Percentiles rank a stretch among this genome's conserved stretches.
phyloP scores from a whole-genome alignment of 192 early-diverging fungal genomes.

The Umbelopsis vinacea region DNA sequence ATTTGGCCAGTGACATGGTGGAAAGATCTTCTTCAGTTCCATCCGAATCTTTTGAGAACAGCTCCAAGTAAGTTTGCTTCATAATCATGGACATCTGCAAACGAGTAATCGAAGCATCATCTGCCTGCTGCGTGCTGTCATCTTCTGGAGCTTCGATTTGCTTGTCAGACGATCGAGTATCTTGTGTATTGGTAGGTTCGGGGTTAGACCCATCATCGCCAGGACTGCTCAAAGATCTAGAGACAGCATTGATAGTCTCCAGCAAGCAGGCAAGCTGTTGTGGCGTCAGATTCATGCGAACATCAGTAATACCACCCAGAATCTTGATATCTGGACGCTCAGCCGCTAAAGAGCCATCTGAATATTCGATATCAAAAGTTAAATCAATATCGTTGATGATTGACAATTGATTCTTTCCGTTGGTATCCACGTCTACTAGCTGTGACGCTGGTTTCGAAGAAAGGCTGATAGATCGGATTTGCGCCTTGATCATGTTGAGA shows the following conservation, averaged over 20 bases:
- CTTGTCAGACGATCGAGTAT: not conserved
- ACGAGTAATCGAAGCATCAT: not conserved
- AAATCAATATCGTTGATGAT: slow-evolving; percentile 90
- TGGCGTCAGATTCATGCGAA: slow-evolving; percentile 78
- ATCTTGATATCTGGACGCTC: slow-evolving; percentile 48
- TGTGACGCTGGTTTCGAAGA: slow-evolving; percentile 51
- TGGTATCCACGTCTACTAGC: slow-evolving; percentile 18
- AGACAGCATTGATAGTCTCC: slow-evolving; percentile 60
- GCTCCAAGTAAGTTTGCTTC: slow-evolving; percentile 14
- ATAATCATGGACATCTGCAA: slow-evolving; percentile 6
- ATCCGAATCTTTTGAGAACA: slow-evolving; percentile 8
- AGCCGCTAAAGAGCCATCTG: slow-evolving; percentile 32
- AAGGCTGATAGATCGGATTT: slow-evolving; percentile 61
- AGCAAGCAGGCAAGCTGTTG: slow-evolving; percentile 86
- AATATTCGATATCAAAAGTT: slow-evolving; percentile 59
- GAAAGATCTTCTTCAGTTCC: not conserved
- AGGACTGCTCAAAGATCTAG: slow-evolving; percentile 46
- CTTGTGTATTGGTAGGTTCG: not conserved
- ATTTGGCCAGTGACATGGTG: slow-evolving; percentile 22
- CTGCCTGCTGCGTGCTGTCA: slow-evolving; percentile 17
- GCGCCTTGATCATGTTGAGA: slow-evolving; percentile 66
- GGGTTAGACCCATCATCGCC: not conserved
- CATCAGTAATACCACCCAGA: slow-evolving; percentile 68
- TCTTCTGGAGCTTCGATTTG: slow-evolving; percentile 22
- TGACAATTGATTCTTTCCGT: slow-evolving; percentile 53